Evolutionary conservation across 2,329 filamentous ascomycete species (phyloP), one percentile per base, ranked within the genome.

Genomic region (Sarocladiaceae sp.): DNA sequence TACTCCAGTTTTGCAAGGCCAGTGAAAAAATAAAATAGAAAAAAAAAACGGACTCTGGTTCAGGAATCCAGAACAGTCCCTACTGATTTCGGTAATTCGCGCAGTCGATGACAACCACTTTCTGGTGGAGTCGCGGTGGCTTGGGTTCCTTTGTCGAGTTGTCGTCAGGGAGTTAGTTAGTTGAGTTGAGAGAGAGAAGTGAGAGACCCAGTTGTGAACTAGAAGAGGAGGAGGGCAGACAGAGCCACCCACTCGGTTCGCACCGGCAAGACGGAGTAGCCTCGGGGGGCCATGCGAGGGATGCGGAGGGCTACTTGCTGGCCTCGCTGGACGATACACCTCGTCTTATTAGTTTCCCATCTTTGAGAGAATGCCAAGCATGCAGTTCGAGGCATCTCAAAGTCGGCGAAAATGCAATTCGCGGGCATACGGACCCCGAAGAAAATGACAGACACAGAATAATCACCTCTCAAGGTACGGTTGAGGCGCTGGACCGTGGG

Each of bases 31-130:
- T n/a, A n/a, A n/a, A n/a, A n/a, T n/a, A n/a, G n/a, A n/a, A n/a
- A n/a, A n/a, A n/a, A n/a, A n/a, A n/a, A n/a, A n/a, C n/a, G n/a
- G n/a, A n/a, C n/a, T n/a, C n/a, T n/a, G n/a, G n/a, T n/a, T n/a
- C n/a, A n/a, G n/a, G n/a, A n/a, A n/a, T n/a, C n/a, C n/a, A n/a
- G n/a, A n/a, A n/a, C n/a, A n/a, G n/a, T n/a, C n/a, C n/a, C n/a
- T n/a, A n/a, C 37, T 41, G 37, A 5, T 24, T 39, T n/a, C 12
- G 21, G 34, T 39, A 41, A 41, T 41, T 41, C 37, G 37, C 37
- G 37, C 37, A 41, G 37, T 4, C 37, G 37, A 41, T 41, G 26
- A 29, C 26, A 24, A 29, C 33, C 33, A n/a, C n/a, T n/a, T n/a
- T n/a, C n/a, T n/a, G n/a, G n/a, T 35, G 33, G 33, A 4, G 5